A percentile compares a stretch with the other conserved stretches of the same genome.
Evolutionary conservation across 768 basidiomycete species (phyloP).

Genomic region (Phallus indusiatus): DNA sequence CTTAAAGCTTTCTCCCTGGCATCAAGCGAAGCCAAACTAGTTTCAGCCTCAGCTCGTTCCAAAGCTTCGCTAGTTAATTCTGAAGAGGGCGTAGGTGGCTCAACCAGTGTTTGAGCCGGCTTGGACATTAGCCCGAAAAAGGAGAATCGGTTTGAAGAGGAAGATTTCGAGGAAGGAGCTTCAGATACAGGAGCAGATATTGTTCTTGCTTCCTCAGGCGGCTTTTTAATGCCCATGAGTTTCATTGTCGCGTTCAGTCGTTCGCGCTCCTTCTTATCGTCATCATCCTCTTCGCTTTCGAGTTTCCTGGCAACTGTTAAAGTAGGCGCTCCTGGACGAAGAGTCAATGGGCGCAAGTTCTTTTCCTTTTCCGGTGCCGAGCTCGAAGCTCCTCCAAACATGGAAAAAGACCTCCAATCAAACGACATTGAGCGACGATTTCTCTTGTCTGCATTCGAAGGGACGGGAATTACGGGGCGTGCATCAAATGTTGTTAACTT

Average conservation of each 20-base stretch:
- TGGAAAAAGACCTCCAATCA: slow-evolving; percentile 73
- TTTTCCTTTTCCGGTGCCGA: slow-evolving; percentile 33
- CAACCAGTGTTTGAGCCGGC: slow-evolving; percentile 31
- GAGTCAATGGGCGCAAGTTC: slow-evolving; percentile 61
- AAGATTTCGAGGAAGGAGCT: slow-evolving; percentile 19
- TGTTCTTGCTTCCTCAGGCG: slow-evolving; percentile 38
- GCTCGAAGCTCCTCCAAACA: slow-evolving; percentile 39
- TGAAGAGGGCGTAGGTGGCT: slow-evolving; percentile 20
- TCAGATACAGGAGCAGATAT: slow-evolving; percentile 27
- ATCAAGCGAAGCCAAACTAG: slow-evolving; percentile 67
- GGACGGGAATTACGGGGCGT: background rate
- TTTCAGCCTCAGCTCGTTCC: slow-evolving; percentile 71
- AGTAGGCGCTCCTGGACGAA: slow-evolving; percentile 55
- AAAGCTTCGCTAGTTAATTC: slow-evolving; percentile 67
- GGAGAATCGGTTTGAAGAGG: slow-evolving; percentile 39
- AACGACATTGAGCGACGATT: slow-evolving; percentile 71
- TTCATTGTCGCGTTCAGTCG: slow-evolving; percentile 87
- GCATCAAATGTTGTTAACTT: slow-evolving; percentile 5
- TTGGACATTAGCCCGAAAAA: slow-evolving; percentile 52
- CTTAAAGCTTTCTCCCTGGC: slow-evolving; percentile 65
- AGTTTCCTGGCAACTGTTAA: slow-evolving; percentile 60
- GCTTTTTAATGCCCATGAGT: slow-evolving; percentile 81
- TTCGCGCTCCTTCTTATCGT: slow-evolving; percentile 80
- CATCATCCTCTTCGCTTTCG: slow-evolving; percentile 86
- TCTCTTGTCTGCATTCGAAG: slow-evolving; percentile 27